A percentile compares a stretch with the other conserved stretches of the same genome.
These are phyloP conservation scores for Cryphonectria naterciae DNA, from an alignment of 2,329 filamentous ascomycete genomes.

Conservation along the genomic window DNA sequence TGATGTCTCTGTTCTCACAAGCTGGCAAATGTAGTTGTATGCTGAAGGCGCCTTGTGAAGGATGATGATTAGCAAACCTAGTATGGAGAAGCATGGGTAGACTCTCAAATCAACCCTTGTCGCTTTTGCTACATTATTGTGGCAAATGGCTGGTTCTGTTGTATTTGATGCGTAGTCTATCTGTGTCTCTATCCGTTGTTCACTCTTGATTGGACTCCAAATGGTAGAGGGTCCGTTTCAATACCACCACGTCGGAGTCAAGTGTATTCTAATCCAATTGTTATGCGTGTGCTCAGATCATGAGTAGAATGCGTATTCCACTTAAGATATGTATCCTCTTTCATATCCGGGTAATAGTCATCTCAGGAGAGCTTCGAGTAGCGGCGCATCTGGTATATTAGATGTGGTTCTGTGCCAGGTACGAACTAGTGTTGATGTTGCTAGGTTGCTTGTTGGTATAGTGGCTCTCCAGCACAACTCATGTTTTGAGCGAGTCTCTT, in stretches of 20 bases:
- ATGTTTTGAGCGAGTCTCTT: background rate
- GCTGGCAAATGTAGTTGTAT: too few relatives aligned
- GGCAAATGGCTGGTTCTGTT: too few relatives aligned
- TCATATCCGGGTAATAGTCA: background rate
- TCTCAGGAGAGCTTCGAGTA: background rate
- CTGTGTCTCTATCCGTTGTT: too few relatives aligned
- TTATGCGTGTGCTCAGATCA: background rate
- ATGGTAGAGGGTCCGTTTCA: background rate
- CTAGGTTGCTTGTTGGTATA: background rate
- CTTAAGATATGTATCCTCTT: background rate
- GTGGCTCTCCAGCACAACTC: background rate
- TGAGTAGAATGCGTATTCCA: background rate
- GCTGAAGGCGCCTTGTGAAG: too few relatives aligned
- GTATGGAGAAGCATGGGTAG: too few relatives aligned
- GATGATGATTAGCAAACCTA: too few relatives aligned
- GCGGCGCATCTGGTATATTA: background rate
- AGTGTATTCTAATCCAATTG: background rate
- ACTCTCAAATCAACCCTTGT: too few relatives aligned
- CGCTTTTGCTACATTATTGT: too few relatives aligned
- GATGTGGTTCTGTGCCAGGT: background rate
- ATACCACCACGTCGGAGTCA: background rate
- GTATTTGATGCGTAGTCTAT: too few relatives aligned
- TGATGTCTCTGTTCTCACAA: too few relatives aligned
- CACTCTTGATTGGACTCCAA: too few relatives aligned
- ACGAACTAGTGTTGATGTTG: background rate